Conservation (phyloP, 2,329 filamentous ascomycete species). For the Chaetomiaceae sp. region DNA sequence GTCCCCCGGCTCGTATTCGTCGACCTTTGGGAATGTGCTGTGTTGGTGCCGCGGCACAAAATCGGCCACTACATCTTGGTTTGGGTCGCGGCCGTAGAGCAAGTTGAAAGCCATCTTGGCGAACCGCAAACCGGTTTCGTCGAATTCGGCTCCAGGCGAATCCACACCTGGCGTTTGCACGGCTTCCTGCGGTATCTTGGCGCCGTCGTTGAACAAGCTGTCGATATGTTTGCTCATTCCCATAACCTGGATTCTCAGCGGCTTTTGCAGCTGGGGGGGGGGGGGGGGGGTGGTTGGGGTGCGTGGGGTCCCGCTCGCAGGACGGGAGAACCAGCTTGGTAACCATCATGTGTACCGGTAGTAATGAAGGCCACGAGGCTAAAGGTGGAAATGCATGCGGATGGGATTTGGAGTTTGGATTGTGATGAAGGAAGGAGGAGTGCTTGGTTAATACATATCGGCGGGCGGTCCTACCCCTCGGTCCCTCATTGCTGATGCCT, state of each 20-base stretch:
- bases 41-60: conserved; percentile 1
- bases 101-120: conserved; percentile 1
- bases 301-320: conserved; percentile 1
- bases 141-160: conserved; percentile 1
- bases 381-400: conserved; percentile 1
- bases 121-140: conserved; percentile 2
- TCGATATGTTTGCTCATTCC: conserved; percentile 2
- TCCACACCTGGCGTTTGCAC: conserved; percentile 1
- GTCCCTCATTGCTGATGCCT: background rate
- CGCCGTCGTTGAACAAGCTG: conserved; percentile 1
- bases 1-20: background rate
- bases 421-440: conserved; percentile 1
- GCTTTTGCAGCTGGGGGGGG: background rate
- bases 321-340: conserved; percentile 1
- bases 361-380: conserved; percentile 2
- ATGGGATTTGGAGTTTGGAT: background rate
- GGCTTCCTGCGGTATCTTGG: conserved; percentile 1
- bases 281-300: background rate
- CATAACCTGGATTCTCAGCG: conserved; percentile 1
- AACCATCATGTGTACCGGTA: conserved; percentile 1
- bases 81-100: conserved; percentile 1
- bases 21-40: conserved; percentile 1
- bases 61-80: background rate
- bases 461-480: background rate
- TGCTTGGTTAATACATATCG: conserved; percentile 1